Conservation (phyloP, 495 filamentous ascomycete genomes). For the Poronia punctata region DNA sequence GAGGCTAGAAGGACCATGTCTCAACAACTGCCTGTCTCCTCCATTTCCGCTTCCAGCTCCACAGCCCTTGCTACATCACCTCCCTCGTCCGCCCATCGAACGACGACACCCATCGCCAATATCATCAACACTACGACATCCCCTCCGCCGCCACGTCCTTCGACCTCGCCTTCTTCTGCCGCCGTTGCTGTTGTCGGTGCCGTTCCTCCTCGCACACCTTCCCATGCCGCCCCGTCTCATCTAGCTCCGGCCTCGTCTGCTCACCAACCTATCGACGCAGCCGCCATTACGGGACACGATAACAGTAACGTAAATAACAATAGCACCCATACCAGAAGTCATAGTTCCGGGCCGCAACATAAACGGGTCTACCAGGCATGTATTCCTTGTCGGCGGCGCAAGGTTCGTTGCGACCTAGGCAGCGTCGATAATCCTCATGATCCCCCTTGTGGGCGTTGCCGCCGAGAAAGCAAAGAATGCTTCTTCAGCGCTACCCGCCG, state of each 20-base stretch:
- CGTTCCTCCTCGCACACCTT: background rate
- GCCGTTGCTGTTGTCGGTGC: background rate
- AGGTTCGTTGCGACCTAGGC: conserved; percentile 89
- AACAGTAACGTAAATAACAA: background rate
- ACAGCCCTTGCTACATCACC: background rate
- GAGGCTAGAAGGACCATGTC: conserved; percentile 4
- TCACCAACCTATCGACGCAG: no score
- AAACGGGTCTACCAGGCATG: conserved; percentile 79
- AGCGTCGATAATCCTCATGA: conserved; percentile 92
- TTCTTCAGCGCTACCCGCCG: conserved; percentile 93
- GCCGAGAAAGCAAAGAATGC: conserved; percentile 89
- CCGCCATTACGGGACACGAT: conserved; percentile 1
- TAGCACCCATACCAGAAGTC: conserved; percentile 8
- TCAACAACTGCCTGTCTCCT: conserved; percentile 2
- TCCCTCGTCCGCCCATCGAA: conserved; percentile 3
- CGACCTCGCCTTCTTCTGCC: background rate
- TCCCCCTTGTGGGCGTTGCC: conserved; percentile 89
- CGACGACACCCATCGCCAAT: background rate
- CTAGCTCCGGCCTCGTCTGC: conserved; percentile 15
- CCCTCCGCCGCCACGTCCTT: background rate
- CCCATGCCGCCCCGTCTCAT: no score
- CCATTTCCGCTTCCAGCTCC: conserved; percentile 1
- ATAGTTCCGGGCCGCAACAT: conserved; percentile 41
- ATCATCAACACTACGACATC: background rate
- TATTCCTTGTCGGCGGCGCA: conserved; percentile 84